Evolutionary conservation across 768 basidiomycete genomes (phyloP).

Genomic region (Phylloporus arenicola): DNA sequence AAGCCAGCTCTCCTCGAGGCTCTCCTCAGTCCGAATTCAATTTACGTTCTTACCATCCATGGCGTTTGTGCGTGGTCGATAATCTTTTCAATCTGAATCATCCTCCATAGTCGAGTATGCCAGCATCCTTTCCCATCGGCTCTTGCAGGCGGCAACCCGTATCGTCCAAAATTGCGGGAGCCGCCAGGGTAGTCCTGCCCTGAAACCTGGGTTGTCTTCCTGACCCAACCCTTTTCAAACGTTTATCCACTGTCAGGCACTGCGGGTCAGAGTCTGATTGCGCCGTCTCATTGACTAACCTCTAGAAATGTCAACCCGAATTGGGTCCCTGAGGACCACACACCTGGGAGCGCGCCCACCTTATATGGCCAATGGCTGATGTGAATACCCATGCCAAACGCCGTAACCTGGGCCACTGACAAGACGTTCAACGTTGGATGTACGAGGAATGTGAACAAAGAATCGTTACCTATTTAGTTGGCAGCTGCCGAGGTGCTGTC

Average conservation of each 20-base stretch:
- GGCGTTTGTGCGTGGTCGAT: slow-evolving; percentile 20
- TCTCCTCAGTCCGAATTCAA: slow-evolving; percentile 9
- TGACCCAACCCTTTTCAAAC: slow-evolving; percentile 7
- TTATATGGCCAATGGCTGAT: slow-evolving; percentile 4
- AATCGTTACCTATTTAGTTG: slow-evolving; percentile 9
- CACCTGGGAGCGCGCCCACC: slow-evolving; percentile 11
- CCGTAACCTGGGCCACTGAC: slow-evolving; percentile 9
- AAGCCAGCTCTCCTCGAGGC: slow-evolving; percentile 14
- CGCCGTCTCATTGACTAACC: neutral
- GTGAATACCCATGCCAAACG: slow-evolving; percentile 2
- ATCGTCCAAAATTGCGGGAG: neutral
- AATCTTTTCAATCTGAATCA: slow-evolving; percentile 8
- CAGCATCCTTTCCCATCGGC: neutral
- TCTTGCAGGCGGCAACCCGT: neutral
- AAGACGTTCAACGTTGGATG: slow-evolving; percentile 1
- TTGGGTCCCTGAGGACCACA: neutral
- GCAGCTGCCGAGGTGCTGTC: neutral
- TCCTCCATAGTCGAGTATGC: neutral
- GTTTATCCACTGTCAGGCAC: neutral
- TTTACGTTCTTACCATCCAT: slow-evolving; percentile 16
- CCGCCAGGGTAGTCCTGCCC: slow-evolving; percentile 8
- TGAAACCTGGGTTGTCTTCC: slow-evolving; percentile 15
- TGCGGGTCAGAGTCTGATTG: neutral
- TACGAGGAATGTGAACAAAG: slow-evolving; percentile 9
- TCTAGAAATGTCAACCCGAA: neutral